Conservation (phyloP, 345 rosid genomes). For the Sisymbrium altissimum region DNA sequence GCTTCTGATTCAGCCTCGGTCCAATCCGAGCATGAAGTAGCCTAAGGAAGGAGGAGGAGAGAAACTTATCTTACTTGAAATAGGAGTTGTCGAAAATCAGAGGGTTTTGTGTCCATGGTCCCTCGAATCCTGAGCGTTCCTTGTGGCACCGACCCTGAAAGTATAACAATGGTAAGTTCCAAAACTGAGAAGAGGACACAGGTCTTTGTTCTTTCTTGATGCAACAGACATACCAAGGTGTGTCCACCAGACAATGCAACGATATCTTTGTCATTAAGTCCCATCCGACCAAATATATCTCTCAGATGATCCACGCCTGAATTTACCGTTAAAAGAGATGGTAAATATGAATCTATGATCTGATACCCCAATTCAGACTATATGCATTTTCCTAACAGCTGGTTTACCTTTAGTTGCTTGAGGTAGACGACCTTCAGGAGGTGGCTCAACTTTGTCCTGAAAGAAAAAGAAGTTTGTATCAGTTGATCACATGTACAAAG, state of each 20-base stretch:
- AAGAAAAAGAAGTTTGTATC: not conserved
- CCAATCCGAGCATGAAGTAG: not conserved
- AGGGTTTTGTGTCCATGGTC: slow-evolving; percentile 84
- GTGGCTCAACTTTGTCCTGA: slow-evolving; percentile 80
- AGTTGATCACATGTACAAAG: not conserved
- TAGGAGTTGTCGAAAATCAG: slow-evolving; percentile 84
- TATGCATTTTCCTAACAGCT: not conserved
- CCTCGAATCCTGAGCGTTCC: slow-evolving; percentile 94
- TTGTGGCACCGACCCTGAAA: slow-evolving; percentile 89
- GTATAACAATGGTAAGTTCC: not conserved
- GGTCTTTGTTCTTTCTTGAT: not conserved
- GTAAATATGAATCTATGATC: not conserved
- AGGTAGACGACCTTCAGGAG: slow-evolving; percentile 94
- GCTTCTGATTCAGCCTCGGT: not conserved
- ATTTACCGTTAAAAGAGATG: not conserved
- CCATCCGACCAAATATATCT: slow-evolving; percentile 85
- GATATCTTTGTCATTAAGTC: slow-evolving; percentile 75
- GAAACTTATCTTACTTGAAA: slow-evolving; percentile 52
- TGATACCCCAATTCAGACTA: not conserved
- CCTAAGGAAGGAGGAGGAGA: not conserved
- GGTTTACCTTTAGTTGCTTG: slow-evolving; percentile 64
- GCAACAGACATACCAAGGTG: slow-evolving; percentile 54
- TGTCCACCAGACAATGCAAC: slow-evolving; percentile 90
- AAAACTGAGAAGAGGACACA: not conserved
- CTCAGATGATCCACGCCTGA: slow-evolving; percentile 80